Base-by-base conservation (phyloP, 1,284 basidiomycete genomes). In the Tilletia indica region DNA sequence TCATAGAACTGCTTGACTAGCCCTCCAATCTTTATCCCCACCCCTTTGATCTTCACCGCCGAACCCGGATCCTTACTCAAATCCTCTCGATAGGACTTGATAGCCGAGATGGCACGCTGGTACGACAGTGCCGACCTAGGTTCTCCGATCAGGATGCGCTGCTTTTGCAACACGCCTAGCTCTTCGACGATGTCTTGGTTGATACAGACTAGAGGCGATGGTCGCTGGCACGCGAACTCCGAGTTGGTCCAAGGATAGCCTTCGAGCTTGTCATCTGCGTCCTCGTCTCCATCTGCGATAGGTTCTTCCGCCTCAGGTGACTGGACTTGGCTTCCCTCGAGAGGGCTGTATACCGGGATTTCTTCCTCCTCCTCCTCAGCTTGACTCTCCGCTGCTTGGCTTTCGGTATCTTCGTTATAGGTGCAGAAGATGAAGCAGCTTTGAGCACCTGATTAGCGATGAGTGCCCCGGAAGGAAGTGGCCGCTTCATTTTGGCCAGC, bases 111-210 rank as follows among this genome's bases (percentile, higher is more conserved):
- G 42, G 81, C 82, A 12, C 80, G 72, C 73, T 78, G 76, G 74
- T 83, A 83, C 11, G 82, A 77, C 72, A 81, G 79, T 45, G 80
- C 79, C 21, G 72, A 73, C 49, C 74, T 74, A 2, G 67, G 70
- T 48, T 81, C 81, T n/a, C 74, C 74, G 0, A 79, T 76, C 14
- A 82, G 73, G 0, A 68, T 69, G 4, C 82, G 77, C 56, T 83
- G 80, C 71, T 70, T 73, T 4, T 77, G 76, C 34, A 83, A 75
- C 1, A 76, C 56, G 45, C 78, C 77, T n/a, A 83, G 77, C 72
- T 77, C 74, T 36, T 76, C 68, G 31, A 83, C 77, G 4, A 83
- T 71, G 1, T 69, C 25, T 64, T 83, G 81, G 66, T 83, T 83
- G 31, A 69, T 66, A 31, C 68, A 76, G 68, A 73, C 12, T n/a